A percentile compares a stretch with the other conserved stretches of the same genome.
Conservation (phyloP, 1,284 basidiomycete genomes). For the Malassezia restricta region DNA sequence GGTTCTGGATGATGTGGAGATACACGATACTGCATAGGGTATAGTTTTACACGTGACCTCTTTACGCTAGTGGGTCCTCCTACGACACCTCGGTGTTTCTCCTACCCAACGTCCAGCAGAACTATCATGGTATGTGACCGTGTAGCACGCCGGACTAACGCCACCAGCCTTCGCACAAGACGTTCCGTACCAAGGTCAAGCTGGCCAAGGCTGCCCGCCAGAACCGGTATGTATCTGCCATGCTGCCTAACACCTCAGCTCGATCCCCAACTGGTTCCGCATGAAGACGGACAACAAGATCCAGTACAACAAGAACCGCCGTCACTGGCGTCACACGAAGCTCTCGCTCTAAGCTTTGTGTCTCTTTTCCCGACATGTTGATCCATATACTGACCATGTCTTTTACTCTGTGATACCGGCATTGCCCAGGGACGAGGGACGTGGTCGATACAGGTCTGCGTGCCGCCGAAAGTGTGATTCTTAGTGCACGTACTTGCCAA, state of each 20-base stretch:
- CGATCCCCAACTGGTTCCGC: conserved; percentile 97
- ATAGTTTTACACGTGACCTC: conserved; percentile 15
- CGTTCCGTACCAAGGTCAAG: conserved; percentile 88
- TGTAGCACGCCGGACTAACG: neutral
- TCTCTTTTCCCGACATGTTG: no score
- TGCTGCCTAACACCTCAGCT: conserved; percentile 50
- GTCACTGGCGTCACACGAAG: conserved; percentile 46
- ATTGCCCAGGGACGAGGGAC: no score
- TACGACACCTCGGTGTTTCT: neutral
- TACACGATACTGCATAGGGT: no score
- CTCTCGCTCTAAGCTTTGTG: conserved; percentile 32
- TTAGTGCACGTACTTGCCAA: no score
- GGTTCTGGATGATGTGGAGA: no score
- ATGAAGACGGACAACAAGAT: conserved; percentile 91
- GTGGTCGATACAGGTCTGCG: no score
- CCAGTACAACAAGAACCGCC: conserved; percentile 54
- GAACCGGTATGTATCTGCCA: conserved; percentile 60
- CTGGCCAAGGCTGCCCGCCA: conserved; percentile 90
- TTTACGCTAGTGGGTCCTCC: neutral
- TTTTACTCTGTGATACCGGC: neutral
- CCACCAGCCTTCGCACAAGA: conserved; percentile 79
- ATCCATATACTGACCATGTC: neutral
- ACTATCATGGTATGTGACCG: neutral
- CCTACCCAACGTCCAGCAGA: neutral
- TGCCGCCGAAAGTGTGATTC: no score